A percentile compares a stretch with the other conserved stretches of the same genome.
phyloP scores from a whole-genome alignment of 73 alveolate genomes.

The Paramecium sexaurelia region DNA sequence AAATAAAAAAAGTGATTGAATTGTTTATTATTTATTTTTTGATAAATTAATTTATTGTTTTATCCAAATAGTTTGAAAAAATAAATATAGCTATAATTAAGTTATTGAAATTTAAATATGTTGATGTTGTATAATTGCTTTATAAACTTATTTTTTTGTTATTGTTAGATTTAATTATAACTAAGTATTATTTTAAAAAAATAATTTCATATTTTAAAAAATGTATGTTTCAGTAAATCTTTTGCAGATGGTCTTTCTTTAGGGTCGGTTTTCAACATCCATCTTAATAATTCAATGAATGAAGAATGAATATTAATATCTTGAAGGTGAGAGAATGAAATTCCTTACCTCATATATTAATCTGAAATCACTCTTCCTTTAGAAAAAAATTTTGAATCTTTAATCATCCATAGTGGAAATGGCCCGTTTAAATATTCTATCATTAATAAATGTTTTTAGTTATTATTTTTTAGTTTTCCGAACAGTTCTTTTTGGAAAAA shows the following conservation, averaged over 20 bases:
- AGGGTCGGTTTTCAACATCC: constrained; percentile 31
- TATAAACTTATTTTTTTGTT: not conserved
- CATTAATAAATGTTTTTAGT: not conserved
- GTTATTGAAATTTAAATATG: too few relatives aligned
- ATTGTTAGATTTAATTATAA: not conserved
- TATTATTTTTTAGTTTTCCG: constrained; percentile 84
- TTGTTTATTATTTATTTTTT: not conserved
- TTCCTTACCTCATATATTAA: not conserved
- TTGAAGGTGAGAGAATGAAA: not conserved
- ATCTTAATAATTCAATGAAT: not conserved
- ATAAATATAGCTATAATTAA: not conserved
- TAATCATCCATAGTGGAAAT: constrained; percentile 1
- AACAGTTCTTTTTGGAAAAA: constrained; percentile 84
- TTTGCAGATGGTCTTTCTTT: not conserved
- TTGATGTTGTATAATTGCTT: too few relatives aligned
- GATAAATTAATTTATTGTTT: not conserved
- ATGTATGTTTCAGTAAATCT: constrained; percentile 2
- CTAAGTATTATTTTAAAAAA: not conserved
- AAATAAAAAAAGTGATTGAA: not conserved
- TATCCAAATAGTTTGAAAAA: too few relatives aligned
- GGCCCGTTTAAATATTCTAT: not conserved
- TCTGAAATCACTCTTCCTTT: not conserved
- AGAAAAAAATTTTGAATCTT: not conserved
- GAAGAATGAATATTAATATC: not conserved
- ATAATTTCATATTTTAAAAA: not conserved